Conservation (phyloP, 345 rosid genomes). For the Dovyalis caffra region DNA sequence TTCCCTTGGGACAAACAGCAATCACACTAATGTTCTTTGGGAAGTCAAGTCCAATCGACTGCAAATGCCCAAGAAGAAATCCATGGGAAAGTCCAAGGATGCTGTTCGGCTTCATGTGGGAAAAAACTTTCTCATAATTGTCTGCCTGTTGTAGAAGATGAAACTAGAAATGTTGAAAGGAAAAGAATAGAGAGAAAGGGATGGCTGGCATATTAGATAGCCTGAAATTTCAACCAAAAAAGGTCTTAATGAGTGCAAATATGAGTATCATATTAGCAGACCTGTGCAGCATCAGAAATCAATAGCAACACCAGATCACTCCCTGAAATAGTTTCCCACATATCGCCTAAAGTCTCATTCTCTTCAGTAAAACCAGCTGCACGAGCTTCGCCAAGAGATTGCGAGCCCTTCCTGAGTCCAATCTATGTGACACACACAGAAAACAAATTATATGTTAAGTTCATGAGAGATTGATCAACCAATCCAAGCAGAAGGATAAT, state of each 20-base stretch:
- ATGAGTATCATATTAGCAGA: too few species aligned
- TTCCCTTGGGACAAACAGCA: slow-evolving; percentile 84
- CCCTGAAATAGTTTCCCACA: too few species aligned
- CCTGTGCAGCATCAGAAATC: too few species aligned
- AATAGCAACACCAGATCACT: too few species aligned
- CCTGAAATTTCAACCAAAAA: too few species aligned
- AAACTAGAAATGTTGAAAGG: too few species aligned
- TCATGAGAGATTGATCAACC: too few species aligned
- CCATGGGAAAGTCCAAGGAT: slow-evolving; percentile 95
- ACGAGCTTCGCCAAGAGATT: slow-evolving; percentile 86
- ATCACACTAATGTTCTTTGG: slow-evolving; percentile 79
- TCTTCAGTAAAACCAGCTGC: slow-evolving; percentile 85
- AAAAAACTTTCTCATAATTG: slow-evolving; percentile 62
- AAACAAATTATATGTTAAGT: too few species aligned
- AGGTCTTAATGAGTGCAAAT: too few species aligned
- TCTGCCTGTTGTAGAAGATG: too few species aligned
- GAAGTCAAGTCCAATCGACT: slow-evolving; percentile 68
- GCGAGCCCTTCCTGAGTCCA: slow-evolving; percentile 87
- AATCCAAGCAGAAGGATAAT: background rate
- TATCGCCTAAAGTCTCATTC: slow-evolving; percentile 82
- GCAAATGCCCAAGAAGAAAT: slow-evolving; percentile 85
- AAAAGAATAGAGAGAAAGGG: too few species aligned
- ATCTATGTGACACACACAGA: slow-evolving; percentile 45
- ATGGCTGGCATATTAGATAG: too few species aligned
- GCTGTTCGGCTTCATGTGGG: slow-evolving; percentile 90